phyloP scores from a whole-genome alignment of 306 rosid species.

The Trifolium pratense region DNA sequence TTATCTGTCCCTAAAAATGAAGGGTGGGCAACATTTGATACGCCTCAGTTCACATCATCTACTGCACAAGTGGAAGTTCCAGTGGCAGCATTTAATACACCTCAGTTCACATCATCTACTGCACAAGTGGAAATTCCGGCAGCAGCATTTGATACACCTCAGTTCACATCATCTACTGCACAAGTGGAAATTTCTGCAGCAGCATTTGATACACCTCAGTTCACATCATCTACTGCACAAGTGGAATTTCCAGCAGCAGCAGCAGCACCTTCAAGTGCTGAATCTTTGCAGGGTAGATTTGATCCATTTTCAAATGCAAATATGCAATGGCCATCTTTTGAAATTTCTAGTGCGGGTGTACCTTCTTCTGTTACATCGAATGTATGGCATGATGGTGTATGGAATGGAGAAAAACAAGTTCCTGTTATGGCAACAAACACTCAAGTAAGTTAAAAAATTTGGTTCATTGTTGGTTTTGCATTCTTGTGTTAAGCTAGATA shows the following conservation, averaged over 20 bases:
- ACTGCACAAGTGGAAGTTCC: constrained; percentile 44
- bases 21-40: constrained; percentile 91
- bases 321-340: constrained; percentile 62
- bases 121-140: too few relatives aligned
- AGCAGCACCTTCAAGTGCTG: constrained; percentile 44
- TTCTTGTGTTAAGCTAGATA: constrained; percentile 13
- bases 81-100: constrained; percentile 60
- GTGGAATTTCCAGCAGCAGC: constrained; percentile 18
- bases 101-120: constrained; percentile 46
- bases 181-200: constrained; percentile 12
- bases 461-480: constrained; percentile 18
- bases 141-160: constrained; percentile 6
- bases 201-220: constrained; percentile 28
- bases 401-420: constrained; percentile 45
- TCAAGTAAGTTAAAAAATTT: constrained; percentile 52
- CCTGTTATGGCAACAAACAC: constrained; percentile 43
- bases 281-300: constrained; percentile 49
- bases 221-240: constrained; percentile 32
- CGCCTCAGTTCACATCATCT: constrained; percentile 54
- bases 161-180: constrained; percentile 37
- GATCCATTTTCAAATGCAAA: constrained; percentile 57
- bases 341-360: constrained; percentile 36
- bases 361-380: constrained; percentile 49
- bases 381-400: constrained; percentile 55
- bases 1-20: constrained; percentile 59